These are phyloP conservation scores for Tuber microsphaerosporum DNA, from an alignment of 495 filamentous ascomycete genomes.

Conservation along the genomic window DNA sequence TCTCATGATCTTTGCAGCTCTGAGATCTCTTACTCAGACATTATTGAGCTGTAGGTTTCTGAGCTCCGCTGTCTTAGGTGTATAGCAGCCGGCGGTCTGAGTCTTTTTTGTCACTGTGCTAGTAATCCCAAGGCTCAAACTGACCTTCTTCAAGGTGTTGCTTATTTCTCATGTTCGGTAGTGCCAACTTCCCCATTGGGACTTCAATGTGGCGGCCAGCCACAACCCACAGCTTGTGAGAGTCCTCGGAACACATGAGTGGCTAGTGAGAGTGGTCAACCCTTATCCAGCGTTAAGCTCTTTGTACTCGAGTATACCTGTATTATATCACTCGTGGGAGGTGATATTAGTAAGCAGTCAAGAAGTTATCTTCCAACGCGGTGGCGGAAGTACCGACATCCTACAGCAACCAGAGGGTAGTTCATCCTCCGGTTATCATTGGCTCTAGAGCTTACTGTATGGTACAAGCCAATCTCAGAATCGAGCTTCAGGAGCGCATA, in stretches of 20 bases:
- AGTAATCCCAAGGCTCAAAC: too few relatives aligned
- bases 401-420: background rate
- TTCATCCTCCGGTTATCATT: background rate
- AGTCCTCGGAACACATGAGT: background rate
- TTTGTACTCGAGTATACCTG: background rate
- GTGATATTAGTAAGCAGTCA: too few relatives aligned
- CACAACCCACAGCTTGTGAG: background rate
- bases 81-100: too few relatives aligned
- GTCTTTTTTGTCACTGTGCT: too few relatives aligned
- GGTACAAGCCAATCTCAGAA: too few relatives aligned
- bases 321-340: background rate
- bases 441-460: too few relatives aligned
- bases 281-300: background rate
- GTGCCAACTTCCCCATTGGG: background rate
- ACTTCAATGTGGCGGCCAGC: background rate
- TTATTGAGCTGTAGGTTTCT: background rate
- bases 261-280: background rate
- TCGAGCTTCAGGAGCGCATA: too few relatives aligned
- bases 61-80: too few relatives aligned
- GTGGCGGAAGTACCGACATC: background rate
- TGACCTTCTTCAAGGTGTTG: too few relatives aligned
- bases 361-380: background rate
- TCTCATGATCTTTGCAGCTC: background rate
- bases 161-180: too few relatives aligned
- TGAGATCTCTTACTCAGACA: background rate